phyloP scores from a whole-genome alignment of 148 eudicot species.

The Rhododendron kiyosumense region DNA sequence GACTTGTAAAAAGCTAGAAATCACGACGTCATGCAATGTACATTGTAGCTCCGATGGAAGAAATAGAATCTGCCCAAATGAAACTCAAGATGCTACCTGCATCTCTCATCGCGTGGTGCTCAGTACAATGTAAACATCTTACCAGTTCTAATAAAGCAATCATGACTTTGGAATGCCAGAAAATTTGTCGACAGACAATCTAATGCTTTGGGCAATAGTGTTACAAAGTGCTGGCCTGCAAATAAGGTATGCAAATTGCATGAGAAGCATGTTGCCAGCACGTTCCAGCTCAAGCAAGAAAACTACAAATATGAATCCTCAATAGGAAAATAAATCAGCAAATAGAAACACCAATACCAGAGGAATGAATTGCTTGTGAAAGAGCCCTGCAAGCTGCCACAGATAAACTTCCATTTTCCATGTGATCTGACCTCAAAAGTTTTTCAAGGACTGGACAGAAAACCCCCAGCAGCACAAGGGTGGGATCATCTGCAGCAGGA shows the following conservation, averaged over 20 bases:
- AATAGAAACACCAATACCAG: slow-evolving; percentile 47
- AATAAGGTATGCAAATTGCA: slow-evolving; percentile 18
- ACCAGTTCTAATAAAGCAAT: slow-evolving; percentile 96
- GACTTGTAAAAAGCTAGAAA: not conserved
- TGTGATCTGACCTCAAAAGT: slow-evolving; percentile 66
- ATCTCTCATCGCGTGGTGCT: not conserved
- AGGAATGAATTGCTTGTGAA: slow-evolving; percentile 81
- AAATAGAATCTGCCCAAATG: not conserved
- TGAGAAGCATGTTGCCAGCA: not conserved
- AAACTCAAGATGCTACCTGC: not conserved
- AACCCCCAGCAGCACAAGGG: slow-evolving; percentile 48
- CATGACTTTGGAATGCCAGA: slow-evolving; percentile 69
- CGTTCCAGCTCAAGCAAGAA: slow-evolving; percentile 8
- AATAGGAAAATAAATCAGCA: not conserved
- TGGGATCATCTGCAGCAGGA: slow-evolving; percentile 52
- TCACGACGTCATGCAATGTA: not conserved
- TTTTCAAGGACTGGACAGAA: slow-evolving; percentile 95
- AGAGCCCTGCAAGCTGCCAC: slow-evolving; percentile 88
- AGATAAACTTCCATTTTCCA: slow-evolving; percentile 68
- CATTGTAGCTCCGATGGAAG: not conserved
- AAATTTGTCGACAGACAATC: slow-evolving; percentile 85
- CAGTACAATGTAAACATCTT: slow-evolving; percentile 10
- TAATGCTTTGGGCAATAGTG: slow-evolving; percentile 64
- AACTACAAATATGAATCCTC: not conserved
- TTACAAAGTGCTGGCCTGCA: slow-evolving; percentile 69